Evolutionary conservation across 2,329 filamentous ascomycete genomes (phyloP).

Genomic region (Karstenula rhodostoma): DNA sequence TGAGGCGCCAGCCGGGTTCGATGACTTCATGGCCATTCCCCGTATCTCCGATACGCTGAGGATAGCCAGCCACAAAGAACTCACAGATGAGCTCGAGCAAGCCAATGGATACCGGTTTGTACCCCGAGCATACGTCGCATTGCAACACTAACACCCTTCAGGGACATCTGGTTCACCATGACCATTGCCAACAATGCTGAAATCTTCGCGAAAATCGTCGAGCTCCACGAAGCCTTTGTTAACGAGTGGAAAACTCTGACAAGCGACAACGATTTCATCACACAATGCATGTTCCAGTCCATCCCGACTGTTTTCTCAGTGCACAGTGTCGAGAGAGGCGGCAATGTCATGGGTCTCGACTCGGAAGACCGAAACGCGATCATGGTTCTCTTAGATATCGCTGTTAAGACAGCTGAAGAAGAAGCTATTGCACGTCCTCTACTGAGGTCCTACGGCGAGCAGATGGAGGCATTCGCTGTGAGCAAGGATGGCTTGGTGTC

Average conservation of each 20-base stretch:
- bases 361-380: slow-evolving; percentile 26
- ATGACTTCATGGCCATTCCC: slow-evolving; percentile 32
- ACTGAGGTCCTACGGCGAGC: slow-evolving; percentile 21
- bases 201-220: slow-evolving; percentile 29
- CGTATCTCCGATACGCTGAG: slow-evolving; percentile 27
- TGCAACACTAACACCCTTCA: slow-evolving; percentile 15
- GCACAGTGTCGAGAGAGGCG: slow-evolving; percentile 30
- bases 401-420: slow-evolving; percentile 16
- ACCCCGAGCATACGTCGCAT: not conserved
- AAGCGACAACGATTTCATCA: slow-evolving; percentile 30
- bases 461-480: slow-evolving; percentile 24
- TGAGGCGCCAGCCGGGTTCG: slow-evolving; percentile 28
- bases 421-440: slow-evolving; percentile 23
- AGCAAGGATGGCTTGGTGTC: slow-evolving; percentile 21
- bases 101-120: slow-evolving; percentile 32
- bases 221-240: slow-evolving; percentile 30
- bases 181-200: slow-evolving; percentile 32
- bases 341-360: slow-evolving; percentile 38
- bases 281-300: slow-evolving; percentile 36
- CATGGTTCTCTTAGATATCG: slow-evolving; percentile 14
- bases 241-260: slow-evolving; percentile 24
- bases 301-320: slow-evolving; percentile 27
- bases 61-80: slow-evolving; percentile 30
- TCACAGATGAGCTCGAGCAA: slow-evolving; percentile 36
- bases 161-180: slow-evolving; percentile 35